Evolutionary conservation across 768 basidiomycete genomes (phyloP).

Genomic region (Xerocomellus chrysenteron): DNA sequence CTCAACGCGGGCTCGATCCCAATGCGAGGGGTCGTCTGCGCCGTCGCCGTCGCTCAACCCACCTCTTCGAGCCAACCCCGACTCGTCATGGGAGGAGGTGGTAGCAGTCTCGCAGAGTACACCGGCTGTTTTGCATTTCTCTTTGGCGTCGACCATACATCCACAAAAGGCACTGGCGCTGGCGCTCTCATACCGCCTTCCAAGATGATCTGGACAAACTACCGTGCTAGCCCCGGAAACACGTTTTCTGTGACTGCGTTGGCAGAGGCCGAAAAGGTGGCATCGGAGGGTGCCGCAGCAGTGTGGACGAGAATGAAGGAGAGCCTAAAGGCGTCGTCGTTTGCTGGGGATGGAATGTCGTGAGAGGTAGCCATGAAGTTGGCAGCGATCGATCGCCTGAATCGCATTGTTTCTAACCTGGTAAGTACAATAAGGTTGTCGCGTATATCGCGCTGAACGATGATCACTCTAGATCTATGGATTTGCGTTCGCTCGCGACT

Average conservation of each 20-base stretch:
- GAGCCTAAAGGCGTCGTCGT: constrained; percentile 30
- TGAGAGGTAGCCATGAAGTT: constrained; percentile 30
- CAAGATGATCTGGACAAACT: constrained; percentile 28
- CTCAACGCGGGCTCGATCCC: constrained; percentile 69
- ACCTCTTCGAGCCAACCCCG: constrained; percentile 9
- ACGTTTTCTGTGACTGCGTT: constrained; percentile 44
- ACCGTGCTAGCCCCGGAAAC: constrained; percentile 14
- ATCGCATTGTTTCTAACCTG: not conserved
- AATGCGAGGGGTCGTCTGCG: constrained; percentile 73
- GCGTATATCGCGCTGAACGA: not conserved
- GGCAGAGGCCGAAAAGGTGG: constrained; percentile 47
- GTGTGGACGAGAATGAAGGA: constrained; percentile 52
- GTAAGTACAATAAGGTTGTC: not conserved
- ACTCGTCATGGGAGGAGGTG: constrained; percentile 46
- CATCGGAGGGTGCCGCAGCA: constrained; percentile 41
- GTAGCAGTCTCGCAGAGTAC: constrained; percentile 33
- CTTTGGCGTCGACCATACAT: constrained; percentile 27
- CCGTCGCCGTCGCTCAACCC: constrained; percentile 54
- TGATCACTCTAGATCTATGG: not conserved
- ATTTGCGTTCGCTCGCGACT: not conserved
- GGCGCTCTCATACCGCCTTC: constrained; percentile 20
- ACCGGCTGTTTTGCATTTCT: constrained; percentile 74
- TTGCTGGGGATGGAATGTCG: constrained; percentile 33
- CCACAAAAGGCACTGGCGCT: not conserved
- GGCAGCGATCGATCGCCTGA: not conserved